Percentiles rank a stretch among this genome's conserved stretches.
phyloP scores from a whole-genome alignment of 2,329 filamentous ascomycete genomes.

The Fusarium illudens region DNA sequence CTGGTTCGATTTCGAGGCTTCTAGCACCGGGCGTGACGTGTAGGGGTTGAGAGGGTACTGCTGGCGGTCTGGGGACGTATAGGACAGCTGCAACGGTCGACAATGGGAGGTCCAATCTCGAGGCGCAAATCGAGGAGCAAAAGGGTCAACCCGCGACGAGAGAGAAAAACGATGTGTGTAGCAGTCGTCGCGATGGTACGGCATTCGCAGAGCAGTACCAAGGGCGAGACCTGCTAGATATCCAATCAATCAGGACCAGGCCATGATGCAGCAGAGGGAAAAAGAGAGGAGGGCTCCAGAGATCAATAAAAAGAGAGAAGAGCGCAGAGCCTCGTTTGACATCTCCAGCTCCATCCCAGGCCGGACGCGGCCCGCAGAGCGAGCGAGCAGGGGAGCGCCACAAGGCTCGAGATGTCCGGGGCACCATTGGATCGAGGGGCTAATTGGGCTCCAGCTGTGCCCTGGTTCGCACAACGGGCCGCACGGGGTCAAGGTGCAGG shows the following conservation, averaged over 20 bases:
- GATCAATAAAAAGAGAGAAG: background rate
- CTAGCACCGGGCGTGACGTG: background rate
- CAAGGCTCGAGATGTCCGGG: conserved; percentile 24
- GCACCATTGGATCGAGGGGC: conserved; percentile 26
- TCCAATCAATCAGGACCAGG: conserved; percentile 11
- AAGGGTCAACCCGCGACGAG: background rate
- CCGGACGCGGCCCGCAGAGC: conserved; percentile 12
- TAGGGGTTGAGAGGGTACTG: background rate
- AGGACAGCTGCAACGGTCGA: background rate
- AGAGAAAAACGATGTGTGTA: background rate
- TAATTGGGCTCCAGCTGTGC: conserved; percentile 17
- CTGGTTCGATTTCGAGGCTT: conserved; percentile 6
- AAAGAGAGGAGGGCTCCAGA: background rate
- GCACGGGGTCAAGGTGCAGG: conserved; percentile 1
- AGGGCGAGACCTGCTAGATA: background rate
- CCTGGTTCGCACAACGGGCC: conserved; percentile 5
- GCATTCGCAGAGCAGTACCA: conserved; percentile 4
- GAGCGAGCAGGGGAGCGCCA: conserved; percentile 5
- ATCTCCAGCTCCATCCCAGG: conserved; percentile 3
- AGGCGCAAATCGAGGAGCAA: background rate
- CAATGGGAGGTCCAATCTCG: background rate
- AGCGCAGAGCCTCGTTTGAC: conserved; percentile 30
- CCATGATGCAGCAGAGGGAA: conserved; percentile 13
- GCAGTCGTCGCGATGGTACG: background rate
- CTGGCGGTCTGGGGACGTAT: background rate